Base-by-base conservation (phyloP, 768 basidiomycete genomes). In the Hebeloma cylindrosporum region DNA sequence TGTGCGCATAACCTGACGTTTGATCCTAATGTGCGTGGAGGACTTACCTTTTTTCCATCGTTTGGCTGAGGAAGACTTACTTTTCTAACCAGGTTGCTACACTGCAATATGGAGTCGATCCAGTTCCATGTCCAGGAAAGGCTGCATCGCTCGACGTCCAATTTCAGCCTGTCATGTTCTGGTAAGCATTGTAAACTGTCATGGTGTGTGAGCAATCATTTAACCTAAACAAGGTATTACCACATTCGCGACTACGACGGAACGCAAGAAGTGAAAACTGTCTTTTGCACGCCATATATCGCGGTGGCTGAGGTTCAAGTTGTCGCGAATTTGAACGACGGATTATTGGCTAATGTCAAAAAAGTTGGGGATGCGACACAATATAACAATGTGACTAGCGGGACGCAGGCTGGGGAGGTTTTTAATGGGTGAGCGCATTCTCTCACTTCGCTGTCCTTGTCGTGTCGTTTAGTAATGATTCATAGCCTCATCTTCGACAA, bases 111-210 rank as follows among this genome's bases (percentile, higher is more conserved):
- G 76, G 73, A 32, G 80, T 79, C 3, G 38, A 62, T 14, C 51
- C 57, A 14, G 68, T 71, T 1, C 51, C 68, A 7, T 72, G 69
- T 41, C 57, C 57, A n/a, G 56, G 51, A 50, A 65, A 40, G 62
- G 66, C 53, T 60, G 67, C 46, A 46, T 54, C 37, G 25, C 46
- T 50, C 4, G 54, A 64, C 25, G 45, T 71, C 22, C 52, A 66
- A 27, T 62, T 73, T 22, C 74, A 70, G 26, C 81, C 84, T 6
- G 80, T 85, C 31, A 73, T 85, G 65, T 87, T 85, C 54, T 87
- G 83, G 83, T 84, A 60, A 9, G 62, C 43, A 9, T 29, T n/a
- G 2, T 16, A n/a, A 10, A 13, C 31, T 20, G 5, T 42, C 17
- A 31, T 17, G 14, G n/a, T 21, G 36, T 22, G 27, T 16, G 23